Base-by-base conservation (phyloP, 2,329 filamentous ascomycete genomes). In the Dothistroma septosporum region DNA sequence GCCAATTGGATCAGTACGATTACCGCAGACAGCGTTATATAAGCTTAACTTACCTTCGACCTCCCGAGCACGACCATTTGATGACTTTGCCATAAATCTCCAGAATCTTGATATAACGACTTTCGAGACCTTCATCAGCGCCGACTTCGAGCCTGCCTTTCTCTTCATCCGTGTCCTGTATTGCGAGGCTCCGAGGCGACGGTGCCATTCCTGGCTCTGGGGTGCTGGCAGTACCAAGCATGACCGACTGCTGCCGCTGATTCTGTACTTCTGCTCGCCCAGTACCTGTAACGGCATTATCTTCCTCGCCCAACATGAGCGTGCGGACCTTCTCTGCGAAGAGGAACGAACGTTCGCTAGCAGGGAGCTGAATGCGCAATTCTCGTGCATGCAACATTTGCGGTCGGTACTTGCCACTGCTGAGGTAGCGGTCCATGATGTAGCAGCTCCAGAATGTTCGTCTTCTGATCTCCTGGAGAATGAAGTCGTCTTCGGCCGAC, bases 401-500 rank as follows among this genome's bases (percentile, higher is more conserved):
- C 1, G 83, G 80, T 22, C 87, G 79, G 56, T 85, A 81, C 63
- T 83, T 84, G 21, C 87, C 87, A 66, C 83, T 86, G 37, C 86
- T 83, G 24, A 90, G 76, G 73, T 90, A 84, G 2, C 87, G 83
- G 70, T 91, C 88, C 66, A 91, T 78, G 55, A 90, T 85, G 61
- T 89, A 86, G 68, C 87, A 90, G 66, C 87, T 89, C 78, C 88
- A 91, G 78, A 90, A 88, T 0, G 88, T 90, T 7, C 89, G 82
- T 28, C 88, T 80, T 61, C 82, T 79, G 12, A 87, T 82, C 72
- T 91, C 88, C 60, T 84, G 84, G 37, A 82, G 77, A 22, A 87
- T 82, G 52, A 83, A 81, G 16, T 77, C 73, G 58, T 81, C 73
- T 2, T 70, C 69, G 4, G 63, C 65, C 1, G 55, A 61, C 49